Base-by-base conservation (phyloP, 768 basidiomycete genomes). In the Serendipita sp. region DNA sequence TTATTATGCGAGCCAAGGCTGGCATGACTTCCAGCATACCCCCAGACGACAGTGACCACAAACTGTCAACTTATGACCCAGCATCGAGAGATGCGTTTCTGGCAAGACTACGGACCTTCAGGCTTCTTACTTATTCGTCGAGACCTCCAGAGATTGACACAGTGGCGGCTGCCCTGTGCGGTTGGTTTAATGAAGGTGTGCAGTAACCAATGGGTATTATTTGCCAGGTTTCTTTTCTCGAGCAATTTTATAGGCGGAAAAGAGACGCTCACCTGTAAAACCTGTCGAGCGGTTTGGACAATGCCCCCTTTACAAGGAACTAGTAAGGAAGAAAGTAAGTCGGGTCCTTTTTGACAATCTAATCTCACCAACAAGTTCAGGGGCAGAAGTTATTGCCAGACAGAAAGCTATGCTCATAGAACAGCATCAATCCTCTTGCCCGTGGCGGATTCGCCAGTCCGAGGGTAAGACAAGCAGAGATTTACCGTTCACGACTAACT, bases 391-490 rank as follows among this genome's bases (percentile, higher is more conserved):
- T 2, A n/a, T 60, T 8, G 3, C 56, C 7, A 30, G 32, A 69
- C 90, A 92, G 71, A 80, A 80, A 13, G 67, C 70, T 2, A 81
- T 81, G 47, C 74, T 92, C 3, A 81, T 90, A 0, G 80, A 81
- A 3, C 79, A 80, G 70, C 90, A 92, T 71, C 90, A 90, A 72
- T 78, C 83, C 51, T 86, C 87, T 0, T 92, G 90, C 70, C 89
- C 90, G 2, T 92, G 90, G 90, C 88, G 82, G 72, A 76, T 79
- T 60, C 80, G 82, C 65, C 90, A 92, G 71, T 91, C 89, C 68
- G 87, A 90, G 72, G 75, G 89, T 92, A 24, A 24, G 70, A 67
- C 83, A 60, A 65, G 44, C 30, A 7, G 15, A 8, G 10, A 60
- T 35, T 30, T 28, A 60, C 7, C 28, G 3, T 35, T 60, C 15